Evolutionary conservation across 805 yeast genomes (phyloP), one percentile per base, ranked within the genome.

Genomic region (Trichomonascus vanleenenianus): DNA sequence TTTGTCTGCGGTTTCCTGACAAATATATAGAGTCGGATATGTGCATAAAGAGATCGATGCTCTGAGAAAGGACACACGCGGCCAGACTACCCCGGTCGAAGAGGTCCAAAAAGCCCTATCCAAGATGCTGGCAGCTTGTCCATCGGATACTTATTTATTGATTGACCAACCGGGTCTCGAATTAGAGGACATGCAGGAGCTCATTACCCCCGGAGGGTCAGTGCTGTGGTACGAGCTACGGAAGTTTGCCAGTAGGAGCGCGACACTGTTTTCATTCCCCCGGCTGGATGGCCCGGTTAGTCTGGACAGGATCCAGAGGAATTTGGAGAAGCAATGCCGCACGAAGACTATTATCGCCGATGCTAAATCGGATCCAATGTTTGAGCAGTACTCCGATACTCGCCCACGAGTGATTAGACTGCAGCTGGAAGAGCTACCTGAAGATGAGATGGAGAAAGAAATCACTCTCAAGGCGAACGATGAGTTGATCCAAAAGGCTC

Each of bases 391-490:
- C 58, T 68, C 75, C 33, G 94, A 85, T 56, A 66, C 76, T 0
- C 64, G 75, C 16, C 76, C 71, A 30, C 68, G 89, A 50, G 71
- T 83, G 9, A 76, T 85, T 15, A 63, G 69, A 16, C 62, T 85
- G 5, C 67, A 77, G 30, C 69, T 79, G 43, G 73, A 78, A 3
- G 67, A 65, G 15, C 62, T 84, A 20, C 72, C 75, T 0, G 60
- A 53, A 25, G 25, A 36, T 2, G 67, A 66, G 6, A 59, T 58
- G 3, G 52, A 43, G 11, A 58, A 76, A 42, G 49, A 49, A 0
- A 52, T 53, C 15, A 65, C 65, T 1, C 57, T 78, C 30, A 53
- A 59, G 11, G 57, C 64, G 25, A 66, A 72, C 40, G 80, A 75
- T 52, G 73, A 70, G 39, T 63, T 68, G 12, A 49, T 85, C 9